phyloP scores from a whole-genome alignment of 179 eudicot genomes.

The Beta lomatogona region DNA sequence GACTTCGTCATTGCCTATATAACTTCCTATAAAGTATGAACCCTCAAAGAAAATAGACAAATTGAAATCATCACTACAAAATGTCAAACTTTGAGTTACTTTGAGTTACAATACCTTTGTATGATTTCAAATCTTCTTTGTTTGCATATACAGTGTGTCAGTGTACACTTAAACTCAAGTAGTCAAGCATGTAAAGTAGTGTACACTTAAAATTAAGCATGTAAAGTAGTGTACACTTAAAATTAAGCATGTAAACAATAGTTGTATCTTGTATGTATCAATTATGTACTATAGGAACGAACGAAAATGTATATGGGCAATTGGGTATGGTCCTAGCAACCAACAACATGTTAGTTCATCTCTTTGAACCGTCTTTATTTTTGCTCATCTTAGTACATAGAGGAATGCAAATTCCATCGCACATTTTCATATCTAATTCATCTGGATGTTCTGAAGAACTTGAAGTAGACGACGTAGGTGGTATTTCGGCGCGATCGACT shows the following conservation, averaged over 20 bases:
- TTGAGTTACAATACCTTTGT: too few relatives aligned
- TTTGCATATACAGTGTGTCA: too few relatives aligned
- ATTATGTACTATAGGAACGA: not conserved
- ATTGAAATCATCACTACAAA: too few relatives aligned
- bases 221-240: not conserved
- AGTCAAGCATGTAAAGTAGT: not conserved
- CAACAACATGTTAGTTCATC: not conserved
- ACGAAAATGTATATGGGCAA: not conserved
- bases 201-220: too few relatives aligned
- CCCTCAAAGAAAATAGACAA: too few relatives aligned
- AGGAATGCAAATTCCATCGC: conserved; percentile 54
- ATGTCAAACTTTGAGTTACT: too few relatives aligned
- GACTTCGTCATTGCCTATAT: too few relatives aligned
- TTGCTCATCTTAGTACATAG: conserved; percentile 24
- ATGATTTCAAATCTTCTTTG: too few relatives aligned
- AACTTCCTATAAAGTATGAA: too few relatives aligned
- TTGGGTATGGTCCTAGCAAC: not conserved
- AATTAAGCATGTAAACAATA: not conserved
- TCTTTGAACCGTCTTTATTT: conserved; percentile 19
- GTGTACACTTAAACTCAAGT: too few relatives aligned
- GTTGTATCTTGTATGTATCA: not conserved
- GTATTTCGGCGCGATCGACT: not conserved
- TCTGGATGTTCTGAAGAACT: not conserved
- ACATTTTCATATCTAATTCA: conserved; percentile 17
- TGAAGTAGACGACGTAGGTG: not conserved